These are phyloP conservation scores for Simplicillium sp. DNA, from an alignment of 2,329 filamentous ascomycete species.

Conservation along the genomic window DNA sequence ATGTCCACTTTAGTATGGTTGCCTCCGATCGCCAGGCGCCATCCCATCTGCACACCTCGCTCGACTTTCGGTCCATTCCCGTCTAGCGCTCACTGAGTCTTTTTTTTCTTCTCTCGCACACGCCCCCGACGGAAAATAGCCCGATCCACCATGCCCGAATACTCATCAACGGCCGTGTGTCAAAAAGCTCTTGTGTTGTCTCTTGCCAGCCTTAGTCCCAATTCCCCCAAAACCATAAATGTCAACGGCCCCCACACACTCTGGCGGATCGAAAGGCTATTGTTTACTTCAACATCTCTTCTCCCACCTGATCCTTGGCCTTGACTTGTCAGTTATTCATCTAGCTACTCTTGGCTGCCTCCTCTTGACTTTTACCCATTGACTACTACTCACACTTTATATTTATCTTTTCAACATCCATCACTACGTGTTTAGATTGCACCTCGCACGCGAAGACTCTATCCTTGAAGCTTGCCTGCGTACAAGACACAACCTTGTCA, in stretches of 20 bases:
- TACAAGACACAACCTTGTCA: no score
- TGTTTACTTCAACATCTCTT: background rate
- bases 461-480: no score
- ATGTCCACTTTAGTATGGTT: constrained; percentile 13
- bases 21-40: constrained; percentile 6
- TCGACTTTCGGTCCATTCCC: constrained; percentile 12
- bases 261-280: constrained; percentile 2
- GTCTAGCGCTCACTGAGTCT: constrained; percentile 2
- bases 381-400: no score
- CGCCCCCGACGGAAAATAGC: background rate
- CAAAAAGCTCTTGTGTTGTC: constrained; percentile 2
- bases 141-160: constrained; percentile 6
- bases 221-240: constrained; percentile 22
- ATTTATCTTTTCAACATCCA: no score
- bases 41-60: constrained; percentile 8
- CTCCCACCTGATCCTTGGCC: background rate
- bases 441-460: no score
- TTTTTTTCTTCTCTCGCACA: no score
- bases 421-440: no score
- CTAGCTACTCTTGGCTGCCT: no score
- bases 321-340: background rate
- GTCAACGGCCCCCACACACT: constrained; percentile 17
- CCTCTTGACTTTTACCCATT: no score
- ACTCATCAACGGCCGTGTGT: constrained; percentile 5
- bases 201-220: constrained; percentile 4